These are phyloP conservation scores for Myxozyma neotropica DNA, from an alignment of 805 yeast genomes.

Conservation along the genomic window DNA sequence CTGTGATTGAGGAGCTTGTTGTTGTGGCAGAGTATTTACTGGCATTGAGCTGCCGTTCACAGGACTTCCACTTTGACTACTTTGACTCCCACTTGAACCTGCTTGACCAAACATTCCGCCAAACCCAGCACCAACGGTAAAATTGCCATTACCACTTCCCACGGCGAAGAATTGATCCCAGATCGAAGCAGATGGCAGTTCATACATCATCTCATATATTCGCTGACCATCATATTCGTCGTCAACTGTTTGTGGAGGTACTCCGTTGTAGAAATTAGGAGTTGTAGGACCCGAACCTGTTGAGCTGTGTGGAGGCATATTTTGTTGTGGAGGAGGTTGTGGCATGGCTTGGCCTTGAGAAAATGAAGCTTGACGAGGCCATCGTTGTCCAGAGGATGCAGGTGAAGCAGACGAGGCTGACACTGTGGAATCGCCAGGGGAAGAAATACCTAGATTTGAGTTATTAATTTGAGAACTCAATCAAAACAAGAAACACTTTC, in stretches of 20 bases:
- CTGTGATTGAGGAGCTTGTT: background rate
- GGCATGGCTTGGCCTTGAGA: constrained; percentile 3
- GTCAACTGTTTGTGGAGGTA: constrained; percentile 20
- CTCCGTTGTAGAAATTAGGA: constrained; percentile 2
- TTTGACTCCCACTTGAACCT: constrained; percentile 1
- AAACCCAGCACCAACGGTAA: constrained; percentile 22
- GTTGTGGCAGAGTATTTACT: background rate
- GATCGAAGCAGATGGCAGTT: constrained; percentile 41
- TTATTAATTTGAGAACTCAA: background rate
- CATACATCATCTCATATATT: constrained; percentile 42
- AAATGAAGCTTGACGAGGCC: constrained; percentile 11
- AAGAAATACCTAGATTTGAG: background rate
- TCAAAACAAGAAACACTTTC: background rate
- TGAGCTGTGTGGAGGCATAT: constrained; percentile 5
- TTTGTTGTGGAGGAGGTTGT: constrained; percentile 16
- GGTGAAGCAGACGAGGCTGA: constrained; percentile 24
- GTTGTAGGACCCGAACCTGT: constrained; percentile 7
- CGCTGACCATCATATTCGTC: constrained; percentile 39
- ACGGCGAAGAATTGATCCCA: constrained; percentile 44
- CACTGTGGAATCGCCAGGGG: constrained; percentile 19
- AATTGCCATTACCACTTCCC: constrained; percentile 15
- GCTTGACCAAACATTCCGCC: constrained; percentile 20
- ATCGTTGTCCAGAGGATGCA: constrained; percentile 5
- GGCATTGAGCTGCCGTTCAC: background rate
- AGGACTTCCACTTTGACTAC: background rate